Conservation (phyloP, 768 basidiomycete species). For the Pisolithus albus region DNA sequence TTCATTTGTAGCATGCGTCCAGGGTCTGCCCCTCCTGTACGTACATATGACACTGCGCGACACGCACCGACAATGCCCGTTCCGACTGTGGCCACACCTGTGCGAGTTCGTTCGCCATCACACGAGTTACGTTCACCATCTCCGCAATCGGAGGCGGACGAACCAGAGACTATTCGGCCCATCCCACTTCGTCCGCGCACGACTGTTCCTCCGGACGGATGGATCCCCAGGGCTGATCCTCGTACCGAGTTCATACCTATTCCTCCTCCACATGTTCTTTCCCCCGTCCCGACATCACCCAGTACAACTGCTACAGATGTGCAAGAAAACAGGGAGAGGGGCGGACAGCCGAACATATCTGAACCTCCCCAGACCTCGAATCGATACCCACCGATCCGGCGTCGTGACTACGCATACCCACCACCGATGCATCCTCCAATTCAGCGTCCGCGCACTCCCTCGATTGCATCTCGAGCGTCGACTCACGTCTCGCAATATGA, state of each 20-base stretch:
- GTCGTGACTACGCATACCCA: conserved; percentile 27
- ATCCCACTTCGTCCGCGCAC: conserved; percentile 22
- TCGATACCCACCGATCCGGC: conserved; percentile 17
- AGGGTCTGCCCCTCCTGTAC: conserved; percentile 24
- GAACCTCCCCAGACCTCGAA: conserved; percentile 3
- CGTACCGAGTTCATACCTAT: conserved; percentile 17
- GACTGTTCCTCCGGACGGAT: conserved; percentile 15
- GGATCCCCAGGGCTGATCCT: conserved; percentile 25
- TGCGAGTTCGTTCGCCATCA: conserved; percentile 16
- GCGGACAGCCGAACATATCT: conserved; percentile 1
- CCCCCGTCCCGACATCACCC: conserved; percentile 12
- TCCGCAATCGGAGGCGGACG: conserved; percentile 4
- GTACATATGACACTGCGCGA: conserved; percentile 10
- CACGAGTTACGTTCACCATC: conserved; percentile 10
- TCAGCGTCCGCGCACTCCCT: conserved; percentile 14
- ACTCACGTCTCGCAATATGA: conserved; percentile 28
- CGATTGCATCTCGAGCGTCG: conserved; percentile 21
- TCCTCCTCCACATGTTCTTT: conserved; percentile 17
- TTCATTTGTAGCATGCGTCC: conserved; percentile 16
- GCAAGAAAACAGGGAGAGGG: conserved; percentile 2
- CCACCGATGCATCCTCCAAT: conserved; percentile 3
- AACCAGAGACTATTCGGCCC: conserved; percentile 24
- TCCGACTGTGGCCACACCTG: conserved; percentile 12
- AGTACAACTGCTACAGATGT: conserved; percentile 9
- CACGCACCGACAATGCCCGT: conserved; percentile 17